Percentiles rank a stretch among this genome's conserved stretches.
Conservation (phyloP, 2,329 filamentous ascomycete genomes). For the Corynespora cassiicola region DNA sequence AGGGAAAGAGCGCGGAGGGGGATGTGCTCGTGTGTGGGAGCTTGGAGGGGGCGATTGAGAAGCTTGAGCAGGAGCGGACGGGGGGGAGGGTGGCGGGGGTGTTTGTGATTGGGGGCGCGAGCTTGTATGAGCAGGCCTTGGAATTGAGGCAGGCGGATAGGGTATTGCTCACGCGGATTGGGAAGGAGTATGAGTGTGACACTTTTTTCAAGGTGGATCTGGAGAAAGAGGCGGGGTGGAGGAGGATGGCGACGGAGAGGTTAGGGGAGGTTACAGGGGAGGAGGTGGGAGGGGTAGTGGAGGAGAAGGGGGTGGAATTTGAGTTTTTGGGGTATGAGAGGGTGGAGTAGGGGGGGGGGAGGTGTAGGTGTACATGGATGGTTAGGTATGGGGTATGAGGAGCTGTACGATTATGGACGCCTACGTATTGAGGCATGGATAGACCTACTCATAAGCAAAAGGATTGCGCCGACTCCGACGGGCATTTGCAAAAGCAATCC, state of each 20-base stretch:
- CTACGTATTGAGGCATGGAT: no score
- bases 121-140: conserved; percentile 81
- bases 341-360: conserved; percentile 10
- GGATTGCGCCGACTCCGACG: no score
- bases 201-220: conserved; percentile 73
- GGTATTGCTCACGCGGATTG: conserved; percentile 74
- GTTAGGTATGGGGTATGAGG: no score
- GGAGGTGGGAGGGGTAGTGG: conserved; percentile 61
- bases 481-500: no score
- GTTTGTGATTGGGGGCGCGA: conserved; percentile 89
- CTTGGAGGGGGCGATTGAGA: conserved; percentile 56
- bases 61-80: background rate
- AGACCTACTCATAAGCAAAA: no score
- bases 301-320: conserved; percentile 70
- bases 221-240: conserved; percentile 60
- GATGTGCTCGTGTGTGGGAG: conserved; percentile 2
- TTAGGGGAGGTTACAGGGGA: conserved; percentile 72
- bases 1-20: conserved; percentile 18
- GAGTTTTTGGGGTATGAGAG: conserved; percentile 75
- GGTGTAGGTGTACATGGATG: no score
- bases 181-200: conserved; percentile 76
- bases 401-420: no score
- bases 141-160: conserved; percentile 62
- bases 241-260: conserved; percentile 56
- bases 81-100: conserved; percentile 44